Evolutionary conservation across 306 rosid genomes (phyloP), one percentile per base, ranked within the genome.

Genomic region (Cucurbita pepo): DNA sequence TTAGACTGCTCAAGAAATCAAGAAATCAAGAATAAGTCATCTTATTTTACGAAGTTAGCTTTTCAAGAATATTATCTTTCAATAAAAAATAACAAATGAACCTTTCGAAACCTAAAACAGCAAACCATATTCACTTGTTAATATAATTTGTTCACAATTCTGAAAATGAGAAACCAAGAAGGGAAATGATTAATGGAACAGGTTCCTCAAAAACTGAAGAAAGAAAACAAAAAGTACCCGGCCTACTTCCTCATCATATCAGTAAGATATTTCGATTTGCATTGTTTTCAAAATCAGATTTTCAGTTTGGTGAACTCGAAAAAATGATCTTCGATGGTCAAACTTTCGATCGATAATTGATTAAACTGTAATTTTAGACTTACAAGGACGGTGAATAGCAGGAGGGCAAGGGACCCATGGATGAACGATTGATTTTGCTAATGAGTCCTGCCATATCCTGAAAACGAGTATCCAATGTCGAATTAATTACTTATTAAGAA

Each of bases 361-460:
- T 5, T 58, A 65, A 80, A 72, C 50, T 38, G 62, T 44, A 75
- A 19, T 77, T 57, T 37, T 56, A 73, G 77, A 75, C 97, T 86
- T 84, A 95, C 99, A 95, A 82, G 75, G 91, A 88, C 16, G 99
- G 95, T 41, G 99, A 88, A 81, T 95, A 95, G 81, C 95, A 89
- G 44, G 99, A 75, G 74, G 99, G 99, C 83, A 95, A 77, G 69
- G 98, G 97, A 51, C 97, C 98, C 50, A 93, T 88, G 45, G 97
- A 90, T 75, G 98, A 93, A 76, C 98, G 98, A 56, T 93, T 93
- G 50, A 93, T 85, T 91, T 93, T 95, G 92, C 96, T 95, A 81
- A 95, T 91, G 79, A 95, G 82, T 69, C 99, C 99, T 8, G 97
- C 99, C 99, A 95, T 95, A 80, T 95, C 99, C 99, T 95, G 91